Conservation (phyloP, 129 eudicot species). For the Flaveria brownii region DNA sequence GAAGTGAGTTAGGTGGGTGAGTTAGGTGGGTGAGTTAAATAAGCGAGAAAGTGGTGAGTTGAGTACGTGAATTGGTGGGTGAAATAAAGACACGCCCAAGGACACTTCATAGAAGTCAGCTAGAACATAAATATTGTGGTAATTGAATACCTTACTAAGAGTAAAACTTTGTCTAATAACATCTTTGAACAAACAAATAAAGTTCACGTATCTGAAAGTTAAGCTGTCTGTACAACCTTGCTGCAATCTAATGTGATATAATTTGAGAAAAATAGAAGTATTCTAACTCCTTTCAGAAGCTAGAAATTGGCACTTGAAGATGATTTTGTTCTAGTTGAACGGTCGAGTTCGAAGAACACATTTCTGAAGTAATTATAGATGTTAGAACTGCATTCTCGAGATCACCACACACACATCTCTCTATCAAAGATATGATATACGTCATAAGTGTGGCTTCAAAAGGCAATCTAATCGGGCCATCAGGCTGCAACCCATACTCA, state of each 20-base stretch:
- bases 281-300: conserved; percentile 7
- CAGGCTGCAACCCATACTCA: conserved; percentile 44
- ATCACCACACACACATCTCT: conserved; percentile 22
- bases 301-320: conserved; percentile 31
- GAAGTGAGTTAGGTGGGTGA: too few relatives aligned
- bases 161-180: not conserved
- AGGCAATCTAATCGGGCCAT: conserved; percentile 46
- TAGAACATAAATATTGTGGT: too few relatives aligned
- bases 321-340: conserved; percentile 25
- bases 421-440: conserved; percentile 35
- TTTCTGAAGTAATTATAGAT: conserved; percentile 34
- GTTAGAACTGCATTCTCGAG: conserved; percentile 22
- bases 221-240: not conserved
- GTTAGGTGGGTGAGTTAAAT: too few relatives aligned
- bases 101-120: too few relatives aligned
- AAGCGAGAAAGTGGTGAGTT: too few relatives aligned
- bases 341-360: not conserved
- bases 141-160: too few relatives aligned
- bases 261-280: not conserved
- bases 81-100: too few relatives aligned
- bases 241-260: conserved; percentile 15
- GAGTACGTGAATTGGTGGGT: too few relatives aligned
- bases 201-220: not conserved
- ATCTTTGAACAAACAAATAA: not conserved
- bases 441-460: conserved; percentile 40